Conservation (phyloP, 345 rosid genomes). For the Aurinia saxatilis region DNA sequence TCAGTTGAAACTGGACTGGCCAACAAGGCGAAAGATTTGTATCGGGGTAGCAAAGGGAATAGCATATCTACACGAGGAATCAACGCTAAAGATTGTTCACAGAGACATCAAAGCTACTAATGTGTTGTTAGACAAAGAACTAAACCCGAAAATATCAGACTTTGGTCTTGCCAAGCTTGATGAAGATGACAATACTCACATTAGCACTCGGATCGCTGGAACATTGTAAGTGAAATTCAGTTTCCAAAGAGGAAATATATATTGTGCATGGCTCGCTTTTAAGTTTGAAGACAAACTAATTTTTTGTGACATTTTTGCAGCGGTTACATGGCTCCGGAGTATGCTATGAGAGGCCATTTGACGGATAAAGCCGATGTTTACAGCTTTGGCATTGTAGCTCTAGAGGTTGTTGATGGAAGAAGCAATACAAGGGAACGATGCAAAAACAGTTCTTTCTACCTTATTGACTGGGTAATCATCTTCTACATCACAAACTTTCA, state of each 20-base stretch:
- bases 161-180: conserved; percentile 39
- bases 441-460: conserved; percentile 19
- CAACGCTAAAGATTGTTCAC: conserved; percentile 33
- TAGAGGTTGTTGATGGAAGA: conserved; percentile 36
- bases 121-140: conserved; percentile 29
- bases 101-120: conserved; percentile 42
- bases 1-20: conserved; percentile 35
- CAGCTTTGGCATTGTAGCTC: conserved; percentile 35
- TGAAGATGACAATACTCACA: conserved; percentile 38
- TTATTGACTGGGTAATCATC: conserved; percentile 35
- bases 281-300: neutral
- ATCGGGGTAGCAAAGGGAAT: conserved; percentile 39
- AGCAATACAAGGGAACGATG: conserved; percentile 23
- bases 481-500: neutral
- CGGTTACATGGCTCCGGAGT: conserved; percentile 45
- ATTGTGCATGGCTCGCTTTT: neutral
- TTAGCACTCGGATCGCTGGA: conserved; percentile 40
- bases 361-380: conserved; percentile 35
- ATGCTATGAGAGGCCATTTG: conserved; percentile 36
- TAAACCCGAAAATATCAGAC: conserved; percentile 35
- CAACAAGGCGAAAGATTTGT: conserved; percentile 30
- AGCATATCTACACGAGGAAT: conserved; percentile 37
- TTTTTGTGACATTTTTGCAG: conserved; percentile 4
- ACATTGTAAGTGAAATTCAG: conserved; percentile 24
- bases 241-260: neutral